Evolutionary conservation across 495 filamentous ascomycete genomes (phyloP).

Genomic region (Tetracladium setigerum): DNA sequence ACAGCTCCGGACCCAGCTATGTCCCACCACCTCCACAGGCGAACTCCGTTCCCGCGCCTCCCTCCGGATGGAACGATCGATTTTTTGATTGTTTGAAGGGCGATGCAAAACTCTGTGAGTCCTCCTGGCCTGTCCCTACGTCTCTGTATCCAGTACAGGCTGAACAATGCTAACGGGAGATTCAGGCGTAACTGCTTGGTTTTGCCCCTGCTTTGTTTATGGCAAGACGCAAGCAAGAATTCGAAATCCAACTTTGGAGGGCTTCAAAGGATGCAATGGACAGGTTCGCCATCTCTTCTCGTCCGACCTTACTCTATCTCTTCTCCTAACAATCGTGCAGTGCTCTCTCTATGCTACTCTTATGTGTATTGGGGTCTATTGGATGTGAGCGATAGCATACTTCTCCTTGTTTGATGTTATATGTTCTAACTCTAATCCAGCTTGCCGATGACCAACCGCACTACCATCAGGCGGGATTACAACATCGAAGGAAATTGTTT

Average conservation of each 20-base stretch:
- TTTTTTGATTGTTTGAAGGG: conserved; percentile 31
- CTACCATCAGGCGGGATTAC: conserved; percentile 43
- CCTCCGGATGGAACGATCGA: conserved; percentile 23
- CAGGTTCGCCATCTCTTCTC: conserved; percentile 26
- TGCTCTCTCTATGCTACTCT: neutral
- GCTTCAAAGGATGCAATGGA: conserved; percentile 34
- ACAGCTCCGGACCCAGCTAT: too few relatives aligned
- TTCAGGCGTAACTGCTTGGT: conserved; percentile 34
- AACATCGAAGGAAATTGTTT: conserved; percentile 44
- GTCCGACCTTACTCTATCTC: neutral
- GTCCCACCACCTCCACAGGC: too few relatives aligned
- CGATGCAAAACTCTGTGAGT: conserved; percentile 22
- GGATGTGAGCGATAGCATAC: conserved; percentile 29
- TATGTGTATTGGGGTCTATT: conserved; percentile 21
- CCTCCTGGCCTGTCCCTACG: neutral
- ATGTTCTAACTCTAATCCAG: conserved; percentile 22
- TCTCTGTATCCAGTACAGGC: neutral
- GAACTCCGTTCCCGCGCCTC: too few relatives aligned
- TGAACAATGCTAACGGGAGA: conserved; percentile 7
- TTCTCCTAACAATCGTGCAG: neutral
- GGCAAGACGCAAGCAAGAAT: conserved; percentile 42
- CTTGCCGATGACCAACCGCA: conserved; percentile 42
- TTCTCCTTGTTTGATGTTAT: neutral
- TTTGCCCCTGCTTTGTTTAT: conserved; percentile 45
- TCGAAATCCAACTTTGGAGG: conserved; percentile 35